Evolutionary conservation across 257 asterid genomes (phyloP), one percentile per base, ranked within the genome.

Genomic region (Solanum ossicruentum): DNA sequence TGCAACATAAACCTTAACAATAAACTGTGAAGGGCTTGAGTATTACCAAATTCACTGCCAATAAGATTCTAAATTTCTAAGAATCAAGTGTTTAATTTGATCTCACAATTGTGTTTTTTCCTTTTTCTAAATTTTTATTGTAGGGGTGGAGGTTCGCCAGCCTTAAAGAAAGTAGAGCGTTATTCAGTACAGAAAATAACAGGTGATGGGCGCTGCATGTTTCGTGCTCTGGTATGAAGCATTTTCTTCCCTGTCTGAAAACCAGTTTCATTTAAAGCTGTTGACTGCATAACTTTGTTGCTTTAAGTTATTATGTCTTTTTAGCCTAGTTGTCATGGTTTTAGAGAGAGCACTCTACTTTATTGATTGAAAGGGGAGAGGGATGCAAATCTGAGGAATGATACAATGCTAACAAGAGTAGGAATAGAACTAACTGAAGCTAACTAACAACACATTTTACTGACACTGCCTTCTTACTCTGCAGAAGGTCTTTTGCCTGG

Each of bases 201-300:
- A n/a, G 98, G 99, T 11, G 98, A 97, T 84, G 99, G 99, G 1
- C 96, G 98, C 83, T 97, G 99, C 71, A 72, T 97, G 89, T 97
- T 97, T 86, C 98, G 98, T 77, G 98, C 99, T 55, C 85, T 97
- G 97, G 99, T 97, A 93, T n/a, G 92, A 32, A 13, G 78, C 39
- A 4, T 79, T n/a, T 75, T 5, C 82, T 73, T 83, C 80, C 87
- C n/a, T 57, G 28, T 15, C 85, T 0, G 16, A 58, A 57, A 20
- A 81, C 12, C 41, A 81, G 3, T 39, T 81, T 81, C 21, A 39
- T 60, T 12, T 81, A 81, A 39, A 8, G 28, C 39, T 57, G 7
- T 60, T 21, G 60, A 61, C 43, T 82, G 77, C 77, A 81, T 60
- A 81, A 10, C 55, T 81, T 75, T 51, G 4, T 77, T 51, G 45